Percentiles rank a stretch among this genome's conserved stretches.
phyloP scores from a whole-genome alignment of 768 basidiomycete species.

The Trichaptum fuscoviolaceum region DNA sequence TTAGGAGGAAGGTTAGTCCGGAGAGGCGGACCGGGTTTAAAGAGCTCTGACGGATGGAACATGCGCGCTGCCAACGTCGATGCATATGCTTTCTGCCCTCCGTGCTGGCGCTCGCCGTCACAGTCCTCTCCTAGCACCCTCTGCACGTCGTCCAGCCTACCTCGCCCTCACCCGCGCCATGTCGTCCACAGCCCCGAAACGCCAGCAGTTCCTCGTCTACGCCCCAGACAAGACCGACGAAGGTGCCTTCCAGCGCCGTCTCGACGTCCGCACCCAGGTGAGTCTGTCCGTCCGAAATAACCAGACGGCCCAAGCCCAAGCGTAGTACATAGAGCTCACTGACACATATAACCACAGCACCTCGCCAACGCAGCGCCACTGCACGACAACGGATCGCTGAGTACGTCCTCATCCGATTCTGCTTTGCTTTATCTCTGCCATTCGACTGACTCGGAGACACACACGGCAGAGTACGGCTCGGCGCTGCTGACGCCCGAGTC shows the following conservation, averaged over 20 bases:
- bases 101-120: background rate
- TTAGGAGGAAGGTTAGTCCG: background rate
- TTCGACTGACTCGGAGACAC: background rate
- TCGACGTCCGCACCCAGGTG: constrained; percentile 19
- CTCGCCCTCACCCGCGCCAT: background rate
- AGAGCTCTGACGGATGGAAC: background rate
- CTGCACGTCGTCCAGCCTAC: background rate
- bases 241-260: constrained; percentile 19
- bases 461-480: constrained; percentile 47
- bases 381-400: constrained; percentile 9
- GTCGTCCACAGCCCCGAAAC: background rate
- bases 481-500: constrained; percentile 57
- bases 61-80: background rate
- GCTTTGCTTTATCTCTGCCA: background rate
- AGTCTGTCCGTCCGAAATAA: no score
- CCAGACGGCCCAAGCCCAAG: no score
- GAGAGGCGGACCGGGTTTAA: no score
- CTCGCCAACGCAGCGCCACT: constrained; percentile 13
- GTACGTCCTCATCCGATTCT: constrained; percentile 10
- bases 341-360: constrained; percentile 10
- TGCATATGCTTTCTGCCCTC: background rate
- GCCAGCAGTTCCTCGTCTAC: constrained; percentile 21
- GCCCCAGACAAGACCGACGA: constrained; percentile 28
- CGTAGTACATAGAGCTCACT: background rate
- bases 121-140: background rate